Conservation (phyloP, 768 basidiomycete genomes). For the Tulasnella sp. region DNA sequence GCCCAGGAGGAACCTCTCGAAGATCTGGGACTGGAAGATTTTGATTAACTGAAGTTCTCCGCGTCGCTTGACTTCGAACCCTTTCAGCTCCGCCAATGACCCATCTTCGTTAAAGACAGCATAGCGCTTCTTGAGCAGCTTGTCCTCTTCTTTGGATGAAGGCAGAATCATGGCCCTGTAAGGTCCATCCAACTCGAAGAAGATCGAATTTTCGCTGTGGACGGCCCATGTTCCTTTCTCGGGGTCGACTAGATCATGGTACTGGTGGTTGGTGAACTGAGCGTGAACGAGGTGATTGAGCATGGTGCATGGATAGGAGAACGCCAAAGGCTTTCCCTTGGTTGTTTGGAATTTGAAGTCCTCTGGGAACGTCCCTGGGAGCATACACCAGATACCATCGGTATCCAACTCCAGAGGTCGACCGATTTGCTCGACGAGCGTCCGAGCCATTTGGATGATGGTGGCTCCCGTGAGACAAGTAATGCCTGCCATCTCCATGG, state of each 20-base stretch:
- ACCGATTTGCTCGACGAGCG: constrained; percentile 96
- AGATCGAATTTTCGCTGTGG: constrained; percentile 97
- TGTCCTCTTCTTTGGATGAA: constrained; percentile 99
- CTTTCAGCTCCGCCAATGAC: constrained; percentile 95
- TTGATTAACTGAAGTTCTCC: constrained; percentile 99
- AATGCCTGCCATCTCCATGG: constrained; percentile 99
- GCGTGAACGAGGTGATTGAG: constrained; percentile 97
- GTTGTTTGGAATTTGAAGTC: constrained; percentile 93
- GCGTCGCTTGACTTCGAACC: constrained; percentile 97
- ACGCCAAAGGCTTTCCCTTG: constrained; percentile 81
- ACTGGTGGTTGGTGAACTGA: constrained; percentile 96
- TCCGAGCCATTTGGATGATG: constrained; percentile 98
- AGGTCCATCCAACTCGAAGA: constrained; percentile 98
- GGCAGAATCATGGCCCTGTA: constrained; percentile 99
- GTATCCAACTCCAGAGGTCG: constrained; percentile 97
- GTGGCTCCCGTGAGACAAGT: constrained; percentile 96
- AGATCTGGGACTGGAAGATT: constrained; percentile 98
- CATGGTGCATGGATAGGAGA: constrained; percentile 99
- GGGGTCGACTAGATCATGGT: constrained; percentile 82
- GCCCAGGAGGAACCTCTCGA: constrained; percentile 95
- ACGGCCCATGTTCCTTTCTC: constrained; percentile 83
- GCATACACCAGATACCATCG: constrained; percentile 99
- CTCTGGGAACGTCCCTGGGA: constrained; percentile 96
- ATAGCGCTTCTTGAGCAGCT: constrained; percentile 96
- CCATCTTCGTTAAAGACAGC: constrained; percentile 99